These are phyloP conservation scores for Xylaria sp. DNA, from an alignment of 2,329 filamentous ascomycete species.

Conservation along the genomic window DNA sequence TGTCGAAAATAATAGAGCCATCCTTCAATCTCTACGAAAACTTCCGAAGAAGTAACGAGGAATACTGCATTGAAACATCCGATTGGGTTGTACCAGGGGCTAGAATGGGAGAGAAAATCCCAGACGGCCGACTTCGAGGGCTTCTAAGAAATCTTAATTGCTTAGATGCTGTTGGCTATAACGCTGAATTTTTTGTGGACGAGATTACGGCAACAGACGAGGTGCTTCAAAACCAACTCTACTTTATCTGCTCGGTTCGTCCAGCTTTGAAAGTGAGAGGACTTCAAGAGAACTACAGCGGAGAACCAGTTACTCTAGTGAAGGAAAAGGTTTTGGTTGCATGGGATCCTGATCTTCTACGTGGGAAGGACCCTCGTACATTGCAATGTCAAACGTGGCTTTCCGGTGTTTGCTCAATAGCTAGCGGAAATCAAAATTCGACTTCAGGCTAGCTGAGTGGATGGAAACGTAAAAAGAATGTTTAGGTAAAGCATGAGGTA, in stretches of 20 bases:
- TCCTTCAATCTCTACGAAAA: background rate
- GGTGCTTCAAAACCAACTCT: conserved; percentile 41
- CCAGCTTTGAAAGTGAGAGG: conserved; percentile 47
- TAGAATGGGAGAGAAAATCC: background rate
- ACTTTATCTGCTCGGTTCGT: conserved; percentile 44
- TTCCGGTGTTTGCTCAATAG: background rate
- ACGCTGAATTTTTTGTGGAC: background rate
- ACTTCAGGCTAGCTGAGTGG: background rate
- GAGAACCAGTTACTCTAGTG: conserved; percentile 43
- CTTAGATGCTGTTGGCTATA: background rate
- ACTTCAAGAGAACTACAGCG: conserved; percentile 39
- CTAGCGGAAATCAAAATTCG: background rate
- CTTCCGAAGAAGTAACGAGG: background rate
- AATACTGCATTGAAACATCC: conserved; percentile 25
- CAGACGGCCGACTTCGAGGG: background rate
- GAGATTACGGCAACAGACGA: conserved; percentile 40
- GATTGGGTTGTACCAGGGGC: conserved; percentile 33
- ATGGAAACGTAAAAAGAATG: background rate
- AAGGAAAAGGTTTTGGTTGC: conserved; percentile 48
- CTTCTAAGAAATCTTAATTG: background rate
- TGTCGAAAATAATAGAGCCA: background rate
- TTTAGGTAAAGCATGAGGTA: too few relatives aligned
- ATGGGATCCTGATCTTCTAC: conserved; percentile 34
- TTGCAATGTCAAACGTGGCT: background rate
- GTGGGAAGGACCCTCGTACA: background rate